Percentiles rank a stretch among this genome's conserved stretches.
Conservation (phyloP, 345 rosid genomes). For the Arabidopsis arenosa region DNA sequence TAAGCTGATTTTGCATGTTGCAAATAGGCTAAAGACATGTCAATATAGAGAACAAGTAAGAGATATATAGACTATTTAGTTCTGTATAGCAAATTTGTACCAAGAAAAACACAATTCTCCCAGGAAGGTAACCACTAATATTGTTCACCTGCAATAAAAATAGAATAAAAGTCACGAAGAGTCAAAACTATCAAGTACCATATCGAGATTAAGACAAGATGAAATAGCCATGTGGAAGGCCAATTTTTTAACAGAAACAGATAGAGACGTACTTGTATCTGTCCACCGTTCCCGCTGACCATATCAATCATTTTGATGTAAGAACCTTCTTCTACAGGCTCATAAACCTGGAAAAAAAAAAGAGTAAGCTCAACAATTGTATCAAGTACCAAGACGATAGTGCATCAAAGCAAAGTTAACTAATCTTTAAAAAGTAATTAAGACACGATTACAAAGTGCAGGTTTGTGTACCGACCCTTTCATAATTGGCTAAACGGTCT, state of each 20-base stretch:
- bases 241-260: background rate
- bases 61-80: background rate
- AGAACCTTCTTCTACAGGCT: conserved; percentile 99
- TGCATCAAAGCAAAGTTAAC: conserved; percentile 17
- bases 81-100: conserved; percentile 47
- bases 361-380: conserved; percentile 27
- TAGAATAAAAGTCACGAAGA: conserved; percentile 15
- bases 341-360: conserved; percentile 74
- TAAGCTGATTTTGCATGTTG: conserved; percentile 26
- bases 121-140: conserved; percentile 99
- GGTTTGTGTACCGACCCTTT: conserved; percentile 58
- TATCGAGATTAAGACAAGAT: background rate
- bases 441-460: conserved; percentile 32
- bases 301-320: conserved; percentile 99
- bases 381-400: conserved; percentile 25
- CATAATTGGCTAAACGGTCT: conserved; percentile 85
- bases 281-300: conserved; percentile 97
- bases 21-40: conserved; percentile 20
- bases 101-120: conserved; percentile 97
- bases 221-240: background rate
- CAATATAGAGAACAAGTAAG: conserved; percentile 18
- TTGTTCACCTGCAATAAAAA: conserved; percentile 81
- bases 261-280: conserved; percentile 67
- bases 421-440: conserved; percentile 26
- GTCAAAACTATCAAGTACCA: conserved; percentile 25